Evolutionary conservation across 202 grass and related monocot species (phyloP).

Genomic region (Cymbopogon flexuosus): DNA sequence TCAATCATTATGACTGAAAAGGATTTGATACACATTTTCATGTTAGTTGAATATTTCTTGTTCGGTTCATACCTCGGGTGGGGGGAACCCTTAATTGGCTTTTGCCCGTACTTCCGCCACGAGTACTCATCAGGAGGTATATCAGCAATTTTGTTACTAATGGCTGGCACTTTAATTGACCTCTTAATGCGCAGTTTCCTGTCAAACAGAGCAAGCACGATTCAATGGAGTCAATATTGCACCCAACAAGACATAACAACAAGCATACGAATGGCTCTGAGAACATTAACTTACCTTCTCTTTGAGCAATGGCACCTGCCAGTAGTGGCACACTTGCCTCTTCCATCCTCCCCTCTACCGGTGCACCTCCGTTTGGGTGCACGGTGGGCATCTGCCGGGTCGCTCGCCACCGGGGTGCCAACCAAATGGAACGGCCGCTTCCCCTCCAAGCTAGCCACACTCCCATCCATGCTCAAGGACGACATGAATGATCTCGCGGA

Average conservation of each 20-base stretch:
- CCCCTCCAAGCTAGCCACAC: conserved; percentile 72
- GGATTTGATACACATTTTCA: conserved; percentile 18
- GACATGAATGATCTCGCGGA: conserved; percentile 73
- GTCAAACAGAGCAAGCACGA: not conserved
- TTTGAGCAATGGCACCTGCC: conserved; percentile 91
- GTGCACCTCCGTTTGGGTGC: conserved; percentile 56
- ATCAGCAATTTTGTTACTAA: conserved; percentile 91
- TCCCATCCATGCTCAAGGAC: conserved; percentile 82
- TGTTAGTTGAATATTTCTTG: conserved; percentile 13
- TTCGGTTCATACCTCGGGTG: conserved; percentile 74
- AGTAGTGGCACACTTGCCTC: conserved; percentile 53
- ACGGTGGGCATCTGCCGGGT: conserved; percentile 48
- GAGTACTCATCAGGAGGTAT: conserved; percentile 91
- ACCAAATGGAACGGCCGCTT: conserved; percentile 71
- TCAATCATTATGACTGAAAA: conserved; percentile 21
- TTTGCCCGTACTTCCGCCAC: conserved; percentile 97
- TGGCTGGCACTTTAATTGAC: conserved; percentile 83
- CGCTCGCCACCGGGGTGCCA: conserved; percentile 45
- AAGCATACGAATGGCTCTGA: not conserved
- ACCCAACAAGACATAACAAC: conserved; percentile 4
- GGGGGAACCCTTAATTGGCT: conserved; percentile 95
- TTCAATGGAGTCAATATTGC: conserved; percentile 3
- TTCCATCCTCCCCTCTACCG: conserved; percentile 60
- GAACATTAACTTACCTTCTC: conserved; percentile 54
- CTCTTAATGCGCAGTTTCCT: conserved; percentile 92